phyloP scores from a whole-genome alignment of 78 protist genomes.

The slime mould (Dictyostelium discoideum) region dicty_2.7 NC_007090.3:1381501-1382000 shows the following conservation, averaged over 20 bases:
- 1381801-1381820: neutral
- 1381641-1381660: neutral
- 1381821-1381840: neutral
- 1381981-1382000: neutral
- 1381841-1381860: neutral
- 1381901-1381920: neutral
- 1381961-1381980: neutral
- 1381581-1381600: neutral
- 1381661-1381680: neutral
- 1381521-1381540: neutral
- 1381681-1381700: neutral
- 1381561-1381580: neutral
- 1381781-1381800: neutral
- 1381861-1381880: neutral
- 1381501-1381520: conserved; percentile 10
- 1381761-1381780: neutral
- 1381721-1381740: neutral
- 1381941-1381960: neutral
- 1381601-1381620: neutral
- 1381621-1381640: neutral
- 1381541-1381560: neutral
- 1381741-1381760: neutral
- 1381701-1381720: neutral
- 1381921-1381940: neutral
- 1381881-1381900: neutral